Base-by-base conservation (phyloP, 2,329 filamentous ascomycete genomes). In the Harringtonia aguacate region DNA sequence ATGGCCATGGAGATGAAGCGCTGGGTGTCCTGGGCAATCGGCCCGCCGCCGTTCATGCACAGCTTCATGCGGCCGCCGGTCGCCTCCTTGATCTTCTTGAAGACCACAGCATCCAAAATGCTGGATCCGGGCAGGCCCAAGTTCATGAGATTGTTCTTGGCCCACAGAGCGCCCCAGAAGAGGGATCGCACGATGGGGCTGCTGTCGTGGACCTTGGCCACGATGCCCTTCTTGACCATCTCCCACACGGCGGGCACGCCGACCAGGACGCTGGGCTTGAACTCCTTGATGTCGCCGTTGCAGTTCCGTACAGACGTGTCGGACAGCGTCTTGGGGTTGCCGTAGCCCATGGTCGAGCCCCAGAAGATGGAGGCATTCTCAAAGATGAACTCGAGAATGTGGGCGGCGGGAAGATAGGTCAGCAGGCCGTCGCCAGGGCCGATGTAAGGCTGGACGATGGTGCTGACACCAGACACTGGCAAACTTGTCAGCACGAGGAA, bases 241-340 rank as follows among this genome's bases (percentile, higher is more conserved):
- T 94, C 87, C 83, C 86, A 94, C 4, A 94, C 86, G 27, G 86
- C 86, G 4, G 87, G 87, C 5, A 94, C 87, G 60, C 87, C 87
- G 42, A 94, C 83, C 49, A 94, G 70, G 54, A 94, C 76, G 7
- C 83, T 86, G 3, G 87, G 87, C 61, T 78, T 81, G 63, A 94
- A 83, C 59, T 94, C 87, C 50, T 80, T 78, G 55, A 94, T 94
- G 57, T 94, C 87, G 53, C 87, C 87, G 54, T 82, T 81, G 72
- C 85, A 94, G 64, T 94, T 89, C 52, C 83, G 80, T 55, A 94
- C 82, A 5, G 83, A 89, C 30, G 69, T 68, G 58, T 94, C 86
- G 5, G 87, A 90, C 47, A 94, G 72, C 3, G 87, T 94, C 61
- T 84, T 83, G 33, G 86, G 84, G 61, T 86, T 89, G 50, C 87